Percentiles rank a stretch among this genome's conserved stretches.
phyloP scores from a whole-genome alignment of 176 grass and related monocot genomes.

The Zea luxurians region DNA sequence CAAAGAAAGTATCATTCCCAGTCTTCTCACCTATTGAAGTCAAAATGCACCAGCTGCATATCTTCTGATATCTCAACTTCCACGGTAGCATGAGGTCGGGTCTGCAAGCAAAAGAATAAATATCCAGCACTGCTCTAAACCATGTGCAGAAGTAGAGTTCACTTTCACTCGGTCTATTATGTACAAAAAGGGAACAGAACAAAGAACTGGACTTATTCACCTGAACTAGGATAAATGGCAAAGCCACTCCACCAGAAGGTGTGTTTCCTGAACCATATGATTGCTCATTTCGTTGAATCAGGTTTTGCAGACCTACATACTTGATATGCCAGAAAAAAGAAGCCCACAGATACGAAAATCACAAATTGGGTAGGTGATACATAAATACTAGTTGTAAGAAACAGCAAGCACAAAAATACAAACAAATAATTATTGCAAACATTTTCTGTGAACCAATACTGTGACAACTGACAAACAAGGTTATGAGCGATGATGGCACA shows the following conservation, averaged over 20 bases:
- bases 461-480: background rate
- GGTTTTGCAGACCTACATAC: slow-evolving; percentile 83
- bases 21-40: slow-evolving; percentile 64
- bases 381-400: slow-evolving; percentile 18
- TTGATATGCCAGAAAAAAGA: slow-evolving; percentile 45
- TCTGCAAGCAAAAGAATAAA: slow-evolving; percentile 48
- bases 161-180: background rate
- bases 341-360: slow-evolving; percentile 22
- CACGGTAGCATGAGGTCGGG: slow-evolving; percentile 92
- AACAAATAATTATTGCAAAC: background rate
- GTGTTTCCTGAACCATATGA: slow-evolving; percentile 73
- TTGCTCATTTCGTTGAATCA: slow-evolving; percentile 77
- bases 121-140: background rate
- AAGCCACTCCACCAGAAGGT: slow-evolving; percentile 83
- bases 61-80: slow-evolving; percentile 99
- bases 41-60: slow-evolving; percentile 96
- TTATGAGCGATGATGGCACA: background rate
- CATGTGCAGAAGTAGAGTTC: background rate
- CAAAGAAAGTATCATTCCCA: background rate
- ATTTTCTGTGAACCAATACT: slow-evolving; percentile 10
- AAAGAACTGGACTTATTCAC: slow-evolving; percentile 40
- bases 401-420: slow-evolving; percentile 8
- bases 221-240: slow-evolving; percentile 98
- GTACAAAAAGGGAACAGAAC: slow-evolving; percentile 25
- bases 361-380: background rate